These are phyloP conservation scores for Pythium rishiriense DNA, from an alignment of 352 stramenopile genomes.

Conservation along the genomic window DNA sequence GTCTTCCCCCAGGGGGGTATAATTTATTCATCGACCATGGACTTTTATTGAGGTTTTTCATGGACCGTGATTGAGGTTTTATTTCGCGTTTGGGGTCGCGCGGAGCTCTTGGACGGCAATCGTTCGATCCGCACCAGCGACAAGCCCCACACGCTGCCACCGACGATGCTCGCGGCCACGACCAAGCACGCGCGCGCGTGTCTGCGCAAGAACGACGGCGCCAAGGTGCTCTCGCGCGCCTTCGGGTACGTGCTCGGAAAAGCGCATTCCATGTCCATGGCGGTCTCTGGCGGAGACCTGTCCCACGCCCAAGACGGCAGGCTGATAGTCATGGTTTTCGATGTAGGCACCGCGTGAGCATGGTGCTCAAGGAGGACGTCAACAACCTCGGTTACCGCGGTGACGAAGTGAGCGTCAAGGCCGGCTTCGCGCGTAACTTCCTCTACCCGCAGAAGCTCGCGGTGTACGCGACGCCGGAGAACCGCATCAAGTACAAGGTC, in stretches of 20 bases:
- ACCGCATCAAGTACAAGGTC: conserved; percentile 86
- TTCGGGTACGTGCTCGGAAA: conserved; percentile 69
- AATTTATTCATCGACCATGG: conserved; percentile 14
- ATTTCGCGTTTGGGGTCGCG: conserved; percentile 8
- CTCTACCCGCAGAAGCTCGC: conserved; percentile 93
- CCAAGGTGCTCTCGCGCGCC: conserved; percentile 45
- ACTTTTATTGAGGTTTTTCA: conserved; percentile 2
- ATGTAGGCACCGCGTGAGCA: conserved; percentile 73
- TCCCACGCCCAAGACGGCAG: no score
- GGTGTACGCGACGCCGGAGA: conserved; percentile 91
- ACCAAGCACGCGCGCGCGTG: conserved; percentile 26
- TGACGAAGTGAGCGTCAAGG: conserved; percentile 91
- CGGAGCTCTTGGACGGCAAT: conserved; percentile 25
- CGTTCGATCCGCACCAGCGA: conserved; percentile 19
- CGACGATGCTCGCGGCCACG: conserved; percentile 27
- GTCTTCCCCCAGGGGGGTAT: conserved; percentile 2
- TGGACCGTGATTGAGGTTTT: conserved; percentile 9
- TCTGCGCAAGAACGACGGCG: conserved; percentile 44
- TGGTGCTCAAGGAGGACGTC: conserved; percentile 88
- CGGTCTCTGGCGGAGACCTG: no score
- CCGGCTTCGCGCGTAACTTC: conserved; percentile 94
- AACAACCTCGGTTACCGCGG: conserved; percentile 84
- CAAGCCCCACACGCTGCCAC: background rate
- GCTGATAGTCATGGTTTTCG: no score
- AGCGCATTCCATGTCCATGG: background rate